A percentile compares a stretch with the other conserved stretches of the same genome.
Conservation (phyloP, 2,329 filamentous ascomycete species). For the Gaeumannomyces tritici region DNA sequence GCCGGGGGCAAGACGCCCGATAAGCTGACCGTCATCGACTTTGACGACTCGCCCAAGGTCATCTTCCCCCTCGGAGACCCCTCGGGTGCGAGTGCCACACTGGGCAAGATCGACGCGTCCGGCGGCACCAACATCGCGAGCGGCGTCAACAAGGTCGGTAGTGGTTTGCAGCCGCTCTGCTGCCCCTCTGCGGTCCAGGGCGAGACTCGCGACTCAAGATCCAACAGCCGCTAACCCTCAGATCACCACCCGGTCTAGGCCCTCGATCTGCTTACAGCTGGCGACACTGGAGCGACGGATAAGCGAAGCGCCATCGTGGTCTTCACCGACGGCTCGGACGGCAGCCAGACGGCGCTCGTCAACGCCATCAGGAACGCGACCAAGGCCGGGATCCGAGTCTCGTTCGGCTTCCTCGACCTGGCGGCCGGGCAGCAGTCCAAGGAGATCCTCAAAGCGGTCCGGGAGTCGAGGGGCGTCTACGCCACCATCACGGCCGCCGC, state of each 20-base stretch:
- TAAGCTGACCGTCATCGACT: conserved; percentile 13
- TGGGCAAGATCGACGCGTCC: conserved; percentile 5
- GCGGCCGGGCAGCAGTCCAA: conserved; percentile 6
- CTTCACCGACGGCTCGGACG: conserved; percentile 15
- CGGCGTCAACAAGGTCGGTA: conserved; percentile 11
- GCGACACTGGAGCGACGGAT: conserved; percentile 8
- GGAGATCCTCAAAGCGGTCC: conserved; percentile 11
- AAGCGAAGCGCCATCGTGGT: conserved; percentile 14
- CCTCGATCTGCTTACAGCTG: conserved; percentile 8
- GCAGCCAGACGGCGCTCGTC: conserved; percentile 8
- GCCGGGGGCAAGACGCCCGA: conserved; percentile 10
- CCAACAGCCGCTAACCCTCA: background rate
- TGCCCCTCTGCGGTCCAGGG: background rate
- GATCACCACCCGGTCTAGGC: background rate
- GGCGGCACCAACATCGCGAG: conserved; percentile 11
- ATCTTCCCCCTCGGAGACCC: conserved; percentile 10
- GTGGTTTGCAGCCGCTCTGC: background rate
- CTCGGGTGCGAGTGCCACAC: conserved; percentile 6
- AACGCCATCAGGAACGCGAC: conserved; percentile 16
- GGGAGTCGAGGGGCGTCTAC: conserved; percentile 13
- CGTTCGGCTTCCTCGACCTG: conserved; percentile 15
- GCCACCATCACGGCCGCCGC: conserved; percentile 13
- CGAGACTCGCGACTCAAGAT: background rate
- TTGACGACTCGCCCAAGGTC: conserved; percentile 8
- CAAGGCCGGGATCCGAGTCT: conserved; percentile 14